Evolutionary conservation across 768 basidiomycete species (phyloP).

Genomic region (Tricholoma terreum): DNA sequence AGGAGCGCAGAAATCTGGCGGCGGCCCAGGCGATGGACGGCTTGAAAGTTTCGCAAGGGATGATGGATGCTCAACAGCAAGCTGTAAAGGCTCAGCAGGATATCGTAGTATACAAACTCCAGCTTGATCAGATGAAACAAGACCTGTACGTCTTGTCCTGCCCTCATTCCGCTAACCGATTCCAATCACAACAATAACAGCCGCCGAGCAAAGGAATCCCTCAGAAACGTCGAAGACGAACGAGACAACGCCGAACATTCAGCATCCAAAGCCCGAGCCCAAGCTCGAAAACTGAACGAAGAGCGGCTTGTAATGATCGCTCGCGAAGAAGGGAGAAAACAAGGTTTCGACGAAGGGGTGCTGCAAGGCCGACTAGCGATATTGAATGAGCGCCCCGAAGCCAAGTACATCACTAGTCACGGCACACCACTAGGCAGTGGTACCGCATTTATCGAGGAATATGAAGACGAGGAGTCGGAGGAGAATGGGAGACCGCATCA

Average conservation of each 20-base stretch:
- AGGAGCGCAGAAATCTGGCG: constrained; percentile 14
- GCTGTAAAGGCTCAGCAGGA: constrained; percentile 23
- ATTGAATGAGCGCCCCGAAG: background rate
- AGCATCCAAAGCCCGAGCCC: constrained; percentile 41
- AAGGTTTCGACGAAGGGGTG: constrained; percentile 46
- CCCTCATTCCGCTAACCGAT: background rate
- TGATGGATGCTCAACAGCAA: constrained; percentile 28
- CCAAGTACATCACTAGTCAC: constrained; percentile 7
- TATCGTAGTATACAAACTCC: constrained; percentile 21
- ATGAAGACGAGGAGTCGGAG: background rate
- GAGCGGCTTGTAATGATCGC: constrained; percentile 50
- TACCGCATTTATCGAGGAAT: constrained; percentile 14
- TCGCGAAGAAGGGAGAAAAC: constrained; percentile 50
- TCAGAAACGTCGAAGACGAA: constrained; percentile 27
- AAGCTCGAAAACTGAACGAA: constrained; percentile 53
- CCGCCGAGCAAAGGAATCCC: constrained; percentile 20
- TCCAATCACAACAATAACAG: constrained; percentile 7
- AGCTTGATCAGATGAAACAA: constrained; percentile 22
- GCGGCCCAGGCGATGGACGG: constrained; percentile 21
- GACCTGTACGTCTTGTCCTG: constrained; percentile 25
- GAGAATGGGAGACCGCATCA: background rate
- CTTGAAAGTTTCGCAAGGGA: constrained; percentile 22
- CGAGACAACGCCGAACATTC: constrained; percentile 31
- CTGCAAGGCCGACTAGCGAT: constrained; percentile 40
- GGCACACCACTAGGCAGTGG: constrained; percentile 12